Base-by-base conservation (phyloP, 495 filamentous ascomycete species). In the Lophiotrema nucula region DNA sequence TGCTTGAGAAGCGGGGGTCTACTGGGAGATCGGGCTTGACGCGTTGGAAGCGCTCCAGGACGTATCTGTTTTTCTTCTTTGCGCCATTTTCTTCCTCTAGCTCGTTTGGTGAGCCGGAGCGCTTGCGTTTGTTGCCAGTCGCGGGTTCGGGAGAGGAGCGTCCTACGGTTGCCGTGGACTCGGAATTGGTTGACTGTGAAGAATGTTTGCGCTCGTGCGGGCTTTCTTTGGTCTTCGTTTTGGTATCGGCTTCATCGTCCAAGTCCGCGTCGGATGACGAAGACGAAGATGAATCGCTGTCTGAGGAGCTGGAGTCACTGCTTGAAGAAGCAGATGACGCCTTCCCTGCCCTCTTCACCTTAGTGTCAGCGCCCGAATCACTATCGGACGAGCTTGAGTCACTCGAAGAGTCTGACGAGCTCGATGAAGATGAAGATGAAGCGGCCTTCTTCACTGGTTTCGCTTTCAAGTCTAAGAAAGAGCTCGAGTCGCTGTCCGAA, bases 1-100 rank as follows among this genome's bases (percentile, higher is more conserved):
- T 97, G 22, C 75, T 79, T 0, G 77, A 69, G 52, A 85, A 78
- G 42, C 78, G 68, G 27, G 81, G 79, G 66, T 91, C 87, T 16
- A 88, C 80, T 18, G 73, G 51, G 39, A 77, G 71, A 61, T 85
- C 74, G 51, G 74, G 73, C 25, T 78, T 72, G 55, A 90, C 83
- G 52, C 87, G 81, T 2, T 80, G 83, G 75, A 71, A 67, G 53
- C 60, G 67, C 6, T 63, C 44, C 13, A 37, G 47, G 12, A 51
- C 25, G 23, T 24, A 47, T 10, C 56, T 47, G 37, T 58, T 63
- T 1, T 28, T 24, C 18, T 31, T 41, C 0, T 52, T 48, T 37
- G 48, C 31, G 43, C 27, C 4, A 21, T 48, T 25, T 10, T 24
- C 26, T 35, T 35, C 8, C 8, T 35, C 31, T 35, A 15, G 8